Base-by-base conservation (phyloP, 2,329 filamentous ascomycete genomes). In the Diaporthe sp. region DNA sequence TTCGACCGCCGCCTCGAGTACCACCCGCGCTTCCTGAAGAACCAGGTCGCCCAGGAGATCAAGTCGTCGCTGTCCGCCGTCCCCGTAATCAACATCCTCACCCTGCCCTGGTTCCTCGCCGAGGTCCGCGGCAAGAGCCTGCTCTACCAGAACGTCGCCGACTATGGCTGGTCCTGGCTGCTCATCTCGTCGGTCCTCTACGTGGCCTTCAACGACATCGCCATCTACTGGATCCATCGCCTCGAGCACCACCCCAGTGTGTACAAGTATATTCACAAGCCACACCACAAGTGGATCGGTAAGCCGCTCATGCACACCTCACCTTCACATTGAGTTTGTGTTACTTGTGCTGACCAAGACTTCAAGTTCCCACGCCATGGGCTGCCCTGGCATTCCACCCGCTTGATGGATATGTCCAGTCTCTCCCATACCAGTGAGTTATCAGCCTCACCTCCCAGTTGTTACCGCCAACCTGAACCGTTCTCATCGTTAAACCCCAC, bases 281-380 rank as follows among this genome's bases (percentile, higher is more conserved):
- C 86, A 77, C 86, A 87, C 75, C 86, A 87, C 83, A 87, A 87
- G 79, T 87, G 86, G 86, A 87, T 87, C 72, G 80, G 85, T 86
- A 79, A 78, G 83, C 81, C 19, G 15, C 74, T 31, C 46, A 55
- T 19, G 13, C 42, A 49, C 22, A 46, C 25, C 2, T n/a, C 39
- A 22, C 5, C 25, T 25, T 22, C 53, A 59, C n/a, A 31, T 46
- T 25, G 7, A 39, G 28, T 57, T 39, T 62, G 28, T 37, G 44
- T 58, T 76, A 61, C 34, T 34, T 34, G 19, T 65, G 46, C 71
- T 73, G 39, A 73, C 46, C 17, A 28, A 22, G 55, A 9, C 25
- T 57, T 0, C 7, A 61, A 86, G 85, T 88, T 61, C 86, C 86
- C 19, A 87, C 86, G 0, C 86, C 86, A 4, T 88, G 84, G 83